Conservation (phyloP, 768 basidiomycete genomes). For the Ramaria rubella region DNA sequence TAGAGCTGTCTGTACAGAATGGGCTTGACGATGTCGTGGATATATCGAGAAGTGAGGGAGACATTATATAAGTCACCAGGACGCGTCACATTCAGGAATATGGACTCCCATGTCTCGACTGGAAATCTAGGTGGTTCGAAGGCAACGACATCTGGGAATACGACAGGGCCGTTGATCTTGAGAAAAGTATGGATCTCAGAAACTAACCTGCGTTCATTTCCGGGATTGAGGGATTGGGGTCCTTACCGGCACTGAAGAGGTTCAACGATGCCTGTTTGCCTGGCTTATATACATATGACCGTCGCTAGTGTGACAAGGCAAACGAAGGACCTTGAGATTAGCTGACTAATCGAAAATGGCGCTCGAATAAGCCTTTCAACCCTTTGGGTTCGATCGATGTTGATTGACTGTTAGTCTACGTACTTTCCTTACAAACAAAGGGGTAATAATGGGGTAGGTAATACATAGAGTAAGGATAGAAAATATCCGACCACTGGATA, state of each 20-base stretch:
- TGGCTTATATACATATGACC: not conserved
- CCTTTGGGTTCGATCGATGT: too few species aligned
- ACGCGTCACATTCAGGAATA: not conserved
- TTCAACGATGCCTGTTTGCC: too few species aligned
- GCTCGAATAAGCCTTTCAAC: too few species aligned
- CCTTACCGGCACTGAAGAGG: not conserved
- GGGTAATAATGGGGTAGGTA: too few species aligned
- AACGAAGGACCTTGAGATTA: not conserved
- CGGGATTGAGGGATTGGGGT: not conserved
- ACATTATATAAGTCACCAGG: constrained; percentile 8
- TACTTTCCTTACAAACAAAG: too few species aligned
- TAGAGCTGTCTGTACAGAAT: constrained; percentile 2
- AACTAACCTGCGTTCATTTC: not conserved
- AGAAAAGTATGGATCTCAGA: not conserved
- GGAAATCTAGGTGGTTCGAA: constrained; percentile 1
- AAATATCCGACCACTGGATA: too few species aligned
- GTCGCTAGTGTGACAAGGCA: not conserved
- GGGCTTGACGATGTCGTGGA: not conserved
- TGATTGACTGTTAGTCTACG: too few species aligned
- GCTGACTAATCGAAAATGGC: too few species aligned
- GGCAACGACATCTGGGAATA: not conserved
- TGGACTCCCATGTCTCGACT: constrained; percentile 8
- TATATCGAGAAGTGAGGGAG: constrained; percentile 1
- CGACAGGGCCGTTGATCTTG: not conserved
- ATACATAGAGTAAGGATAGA: too few species aligned